Base-by-base conservation (phyloP, 345 rosid species). In the Boechera divaricarpa region DNA sequence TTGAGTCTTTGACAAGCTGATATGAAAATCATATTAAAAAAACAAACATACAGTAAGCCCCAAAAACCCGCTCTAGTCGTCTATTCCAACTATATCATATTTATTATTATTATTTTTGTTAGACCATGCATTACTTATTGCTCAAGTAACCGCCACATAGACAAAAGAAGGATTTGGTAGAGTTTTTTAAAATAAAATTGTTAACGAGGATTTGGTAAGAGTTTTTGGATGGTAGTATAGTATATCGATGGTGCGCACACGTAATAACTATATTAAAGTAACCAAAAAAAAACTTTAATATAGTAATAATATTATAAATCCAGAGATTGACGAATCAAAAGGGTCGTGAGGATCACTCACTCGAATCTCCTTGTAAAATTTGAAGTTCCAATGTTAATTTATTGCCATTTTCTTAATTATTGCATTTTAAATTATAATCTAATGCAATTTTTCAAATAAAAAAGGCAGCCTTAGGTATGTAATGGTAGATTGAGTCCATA, bases 321-420 rank as follows among this genome's bases (percentile, higher is more conserved):
- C 42, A 36, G 24, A 73, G 13, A 29, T 60, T 49, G 52, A 38
- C 77, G 28, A 63, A 12, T 29, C 15, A 0, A 41, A 38, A 42
- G 33, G 41, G 56, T 55, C 66, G 72, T 65, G 78, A 26, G 64
- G 21, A 10, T 35, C 78, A 65, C 66, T 65, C 57, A 32, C 31
- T 41, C 52, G 24, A 10, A 41, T 41, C 35, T 18, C 6, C 35
- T 48, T 58, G 15, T 11, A 11, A 42, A 7, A 11, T 18, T 42
- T 18, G 24, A 70, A 31, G 41, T 42, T 31, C 64, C n/a, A 10
- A 39, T n/a, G 53, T 24, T 11, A 3, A 11, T 6, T 29, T 36
- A 36, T 36, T 36, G 10, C 0, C 3, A 38, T 38, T 8, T 38
- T 9, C 13, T 11, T 3, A 41, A 41, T 11, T 1, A 41, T 10